Evolutionary conservation across 2,329 filamentous ascomycete genomes (phyloP).

Genomic region (Lecanicillium sp.): DNA sequence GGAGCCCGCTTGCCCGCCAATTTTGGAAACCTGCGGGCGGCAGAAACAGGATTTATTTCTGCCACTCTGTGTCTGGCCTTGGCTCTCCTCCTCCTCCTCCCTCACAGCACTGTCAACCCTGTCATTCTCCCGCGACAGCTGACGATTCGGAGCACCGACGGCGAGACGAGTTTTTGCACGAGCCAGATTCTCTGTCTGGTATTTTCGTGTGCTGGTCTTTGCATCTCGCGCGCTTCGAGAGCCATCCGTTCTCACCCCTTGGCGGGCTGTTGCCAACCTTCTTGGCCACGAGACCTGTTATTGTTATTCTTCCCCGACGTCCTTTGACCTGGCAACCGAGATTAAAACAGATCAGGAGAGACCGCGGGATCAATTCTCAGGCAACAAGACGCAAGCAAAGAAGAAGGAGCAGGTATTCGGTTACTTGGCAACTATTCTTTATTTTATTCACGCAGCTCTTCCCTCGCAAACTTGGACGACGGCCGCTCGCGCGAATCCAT

Average conservation of each 20-base stretch:
- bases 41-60: background rate
- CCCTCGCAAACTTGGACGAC: too few relatives aligned
- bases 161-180: background rate
- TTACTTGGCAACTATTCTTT: constrained; percentile 4
- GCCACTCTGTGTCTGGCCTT: background rate
- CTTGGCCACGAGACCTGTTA: constrained; percentile 12
- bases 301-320: background rate
- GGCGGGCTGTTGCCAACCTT: too few relatives aligned
- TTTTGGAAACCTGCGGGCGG: too few relatives aligned
- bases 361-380: background rate
- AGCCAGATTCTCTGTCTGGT: constrained; percentile 3
- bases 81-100: background rate
- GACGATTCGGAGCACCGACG: background rate
- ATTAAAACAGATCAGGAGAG: background rate
- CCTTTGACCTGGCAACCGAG: background rate
- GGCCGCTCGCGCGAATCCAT: background rate
- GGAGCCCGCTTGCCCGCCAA: too few relatives aligned
- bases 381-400: background rate
- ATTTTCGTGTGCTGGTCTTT: background rate
- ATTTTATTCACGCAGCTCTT: background rate
- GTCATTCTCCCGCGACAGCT: background rate
- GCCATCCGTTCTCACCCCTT: background rate
- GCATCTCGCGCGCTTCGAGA: background rate
- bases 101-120: background rate
- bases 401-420: constrained; percentile 9